phyloP scores from a whole-genome alignment of 352 stramenopile species.

The Ophiocytium majus region DNA sequence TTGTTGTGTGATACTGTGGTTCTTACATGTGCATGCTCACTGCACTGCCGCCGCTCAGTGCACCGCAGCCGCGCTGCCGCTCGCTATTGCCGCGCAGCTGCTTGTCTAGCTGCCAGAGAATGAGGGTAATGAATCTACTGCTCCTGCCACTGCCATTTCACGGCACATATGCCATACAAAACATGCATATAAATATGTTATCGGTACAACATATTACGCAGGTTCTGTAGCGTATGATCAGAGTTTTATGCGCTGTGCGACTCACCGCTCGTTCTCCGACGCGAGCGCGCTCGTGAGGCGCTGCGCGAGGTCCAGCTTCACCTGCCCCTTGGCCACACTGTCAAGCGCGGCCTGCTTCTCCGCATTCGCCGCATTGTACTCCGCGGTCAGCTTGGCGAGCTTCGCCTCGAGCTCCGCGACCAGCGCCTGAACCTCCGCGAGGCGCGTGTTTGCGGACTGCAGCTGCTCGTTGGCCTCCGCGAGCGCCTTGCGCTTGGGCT shows the following conservation, averaged over 20 bases:
- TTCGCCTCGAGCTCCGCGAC: slow-evolving; percentile 87
- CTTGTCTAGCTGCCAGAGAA: neutral
- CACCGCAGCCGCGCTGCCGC: too few relatives aligned
- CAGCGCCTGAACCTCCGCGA: slow-evolving; percentile 77
- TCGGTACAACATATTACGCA: neutral
- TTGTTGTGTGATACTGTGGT: too few relatives aligned
- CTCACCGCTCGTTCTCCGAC: slow-evolving; percentile 79
- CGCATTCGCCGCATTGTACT: slow-evolving; percentile 80
- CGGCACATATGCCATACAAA: neutral
- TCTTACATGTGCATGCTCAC: too few relatives aligned
- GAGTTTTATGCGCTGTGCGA: neutral
- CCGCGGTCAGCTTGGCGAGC: slow-evolving; percentile 80
- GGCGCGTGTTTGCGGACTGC: slow-evolving; percentile 77
- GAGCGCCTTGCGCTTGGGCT: slow-evolving; percentile 84
- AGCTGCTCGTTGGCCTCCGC: slow-evolving; percentile 83
- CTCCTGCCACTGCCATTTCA: neutral
- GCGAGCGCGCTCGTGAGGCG: slow-evolving; percentile 88
- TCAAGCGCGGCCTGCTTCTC: slow-evolving; percentile 86
- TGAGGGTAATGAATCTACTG: neutral
- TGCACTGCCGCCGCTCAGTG: too few relatives aligned
- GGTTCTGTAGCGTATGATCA: neutral
- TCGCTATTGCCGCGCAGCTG: neutral
- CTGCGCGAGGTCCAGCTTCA: slow-evolving; percentile 89
- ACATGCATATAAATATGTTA: neutral
- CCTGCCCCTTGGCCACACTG: slow-evolving; percentile 81